Evolutionary conservation across 306 rosid species (phyloP), one percentile per base, ranked within the genome.

Genomic region (Psophocarpus tetragonolobus): DNA sequence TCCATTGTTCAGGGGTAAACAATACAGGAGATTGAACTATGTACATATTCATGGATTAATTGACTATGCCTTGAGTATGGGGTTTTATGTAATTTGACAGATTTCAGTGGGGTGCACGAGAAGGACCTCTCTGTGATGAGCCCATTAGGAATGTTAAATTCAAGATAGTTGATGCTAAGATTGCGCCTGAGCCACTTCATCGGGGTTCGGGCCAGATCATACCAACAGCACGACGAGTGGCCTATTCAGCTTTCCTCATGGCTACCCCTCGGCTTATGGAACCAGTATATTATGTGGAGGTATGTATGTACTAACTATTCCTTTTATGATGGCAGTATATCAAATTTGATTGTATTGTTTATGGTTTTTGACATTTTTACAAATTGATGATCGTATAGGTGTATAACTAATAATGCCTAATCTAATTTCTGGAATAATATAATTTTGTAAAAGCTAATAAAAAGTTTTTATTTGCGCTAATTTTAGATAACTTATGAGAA

Each of bases 41-140:
- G 32, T 20, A 68, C 18, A 29, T 56, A 39, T 72, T 35, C 71
- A 56, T 36, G 24, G 74, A 29, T 80, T 56, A 44, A 17, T 81
- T 77, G 27, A 9, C 48, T 61, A 24, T 63, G 21, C 35, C 51
- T 63, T 53, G 75, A 56, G 61, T 26, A 48, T 74, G 69, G 51
- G 14, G 14, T 66, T 53, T 61, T 47, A 8, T 82, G 60, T 74
- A 54, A 27, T 75, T 81, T 54, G 70, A 66, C 90, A 95, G 99
- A 87, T 95, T 92, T 81, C 97, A 95, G 64, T 95, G 97, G 99
- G 99, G 97, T 77, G 99, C 99, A 77, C 87, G 97, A 68, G 99
- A 95, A 85, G 99, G 99, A 77, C 99, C 99, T 20, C 88, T 95
- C 12, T 95, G 99, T 71, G 99, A 95, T 82, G 99, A 95, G 68